Evolutionary conservation across 75 land plant genomes (phyloP), one percentile per base, ranked within the genome.

Genomic region (Adiantum capillusveneris): DNA sequence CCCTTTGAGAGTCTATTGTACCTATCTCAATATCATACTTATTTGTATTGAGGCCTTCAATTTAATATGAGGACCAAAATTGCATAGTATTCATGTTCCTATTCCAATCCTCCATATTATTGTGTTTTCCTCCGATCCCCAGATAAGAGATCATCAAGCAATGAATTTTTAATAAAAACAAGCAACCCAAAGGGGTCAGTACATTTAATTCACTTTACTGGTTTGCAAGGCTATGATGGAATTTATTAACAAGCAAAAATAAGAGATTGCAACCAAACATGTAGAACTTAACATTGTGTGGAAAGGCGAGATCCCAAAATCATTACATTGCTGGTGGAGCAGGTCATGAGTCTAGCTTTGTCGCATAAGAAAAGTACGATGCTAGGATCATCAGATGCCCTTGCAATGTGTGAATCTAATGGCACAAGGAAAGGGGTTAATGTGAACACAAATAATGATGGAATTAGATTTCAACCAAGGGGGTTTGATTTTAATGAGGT

Each of bases 261-360:
- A 49, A 46, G 20, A 60, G 57, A 2, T 65, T 48, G 48, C 9
- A 9, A 62, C 56, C 58, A 64, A 56, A 25, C 42, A 48, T 51
- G 21, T 46, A 63, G 64, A 6, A 53, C 24, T 1, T 26, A 59
- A 17, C 0, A 31, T 25, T 72, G 65, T 71, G 57, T 78, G 19
- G 74, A 64, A 21, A 68, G 69, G 63, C 76, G 72, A 19, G 74
- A 74, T 1, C 76, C 81, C 0, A 21, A 65, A 26, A 72, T 76
- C 54, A 53, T 58, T 2, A 61, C 58, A 6, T 19, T 65, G 36
- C 21, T 37, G 0, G 49, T 31, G 20, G 80, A 78, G 5, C 51
- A 72, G 63, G 56, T 62, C 9, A 66, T 46, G 18, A 17, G 22
- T 21, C 17, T 46, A 6, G 5, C 50, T 21, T 2, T 46, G 5